Evolutionary conservation across 2,329 filamentous ascomycete genomes (phyloP), one percentile per base, ranked within the genome.

Genomic region (Arthrobotrys pseudoclavata): DNA sequence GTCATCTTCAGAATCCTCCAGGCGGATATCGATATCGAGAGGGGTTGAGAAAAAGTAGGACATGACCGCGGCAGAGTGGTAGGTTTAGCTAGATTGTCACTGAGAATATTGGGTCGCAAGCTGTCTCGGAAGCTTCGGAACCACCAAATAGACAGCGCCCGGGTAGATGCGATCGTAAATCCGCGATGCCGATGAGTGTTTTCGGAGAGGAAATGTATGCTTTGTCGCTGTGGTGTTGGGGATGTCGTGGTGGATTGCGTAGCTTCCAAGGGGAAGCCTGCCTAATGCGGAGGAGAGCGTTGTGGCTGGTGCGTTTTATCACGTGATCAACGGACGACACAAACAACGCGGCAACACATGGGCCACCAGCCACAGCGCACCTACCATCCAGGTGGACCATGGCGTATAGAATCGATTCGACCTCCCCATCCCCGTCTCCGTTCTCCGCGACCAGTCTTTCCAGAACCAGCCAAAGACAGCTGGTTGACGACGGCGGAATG

Each of bases 1-100:
- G 82, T 97, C 93, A 78, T 81, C 81, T 86, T 98, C 96, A 84
- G 91, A 90, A 86, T 97, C 93, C 83, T 97, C 93, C 82, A 99
- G 93, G 82, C 98, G 94, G 83, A 99, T 92, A 86, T 99, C 96
- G 86, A 99, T 99, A 85, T 99, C 96, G 85, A 99, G 92, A 68
- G 96, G 96, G 76, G 95, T 97, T 81, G 94, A 94, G 87, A 98
- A 99, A 87, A 97, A 96, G 86, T 97, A 97, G 81, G 96, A 96
- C 96, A 98, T 97, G 55, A 10, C 12, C 81, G 80, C 84, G 82
- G 81, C 18, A 12, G 71, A 64, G 66, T 61, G 34, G 48, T 22
- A 31, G 24, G 15, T 47, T 45, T 20, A 20, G 42, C 22, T 40
- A 13, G 29, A 31, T 24, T 26, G 26, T 26, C 13, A 24, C 40